Percentiles rank a stretch among this genome's conserved stretches.
phyloP scores from a whole-genome alignment of 257 asterid species.

The Solanum phureja region DNA sequence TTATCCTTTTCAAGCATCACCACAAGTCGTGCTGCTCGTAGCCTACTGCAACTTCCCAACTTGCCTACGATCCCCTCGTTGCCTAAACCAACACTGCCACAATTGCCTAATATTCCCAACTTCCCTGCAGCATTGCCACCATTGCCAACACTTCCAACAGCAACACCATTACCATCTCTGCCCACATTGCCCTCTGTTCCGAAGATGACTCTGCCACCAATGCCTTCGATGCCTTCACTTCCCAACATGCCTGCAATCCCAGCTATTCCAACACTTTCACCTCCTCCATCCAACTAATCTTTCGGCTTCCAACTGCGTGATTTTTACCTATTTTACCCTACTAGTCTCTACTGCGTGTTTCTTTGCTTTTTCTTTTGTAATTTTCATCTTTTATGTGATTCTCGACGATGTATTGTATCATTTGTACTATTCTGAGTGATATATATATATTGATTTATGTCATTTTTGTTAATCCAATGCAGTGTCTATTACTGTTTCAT shows the following conservation, averaged over 20 bases:
- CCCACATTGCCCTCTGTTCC: neutral
- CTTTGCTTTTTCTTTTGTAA: neutral
- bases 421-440: neutral
- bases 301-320: neutral
- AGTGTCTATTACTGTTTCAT: neutral
- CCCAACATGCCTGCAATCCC: neutral
- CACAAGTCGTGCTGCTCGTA: neutral
- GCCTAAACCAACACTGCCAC: neutral
- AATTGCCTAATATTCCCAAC: neutral
- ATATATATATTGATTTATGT: neutral
- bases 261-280: neutral
- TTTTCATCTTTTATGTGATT: neutral
- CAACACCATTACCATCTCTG: neutral
- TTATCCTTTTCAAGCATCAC: neutral
- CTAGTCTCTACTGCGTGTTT: neutral
- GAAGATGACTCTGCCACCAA: neutral
- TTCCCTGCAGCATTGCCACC: neutral
- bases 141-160: neutral
- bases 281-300: neutral
- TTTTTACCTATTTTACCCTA: neutral
- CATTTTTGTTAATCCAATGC: neutral
- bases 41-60: neutral
- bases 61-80: neutral
- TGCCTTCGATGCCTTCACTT: neutral
- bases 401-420: neutral